Evolutionary conservation across 179 eudicot species (phyloP).

Genomic region (Camellia oleifera): DNA sequence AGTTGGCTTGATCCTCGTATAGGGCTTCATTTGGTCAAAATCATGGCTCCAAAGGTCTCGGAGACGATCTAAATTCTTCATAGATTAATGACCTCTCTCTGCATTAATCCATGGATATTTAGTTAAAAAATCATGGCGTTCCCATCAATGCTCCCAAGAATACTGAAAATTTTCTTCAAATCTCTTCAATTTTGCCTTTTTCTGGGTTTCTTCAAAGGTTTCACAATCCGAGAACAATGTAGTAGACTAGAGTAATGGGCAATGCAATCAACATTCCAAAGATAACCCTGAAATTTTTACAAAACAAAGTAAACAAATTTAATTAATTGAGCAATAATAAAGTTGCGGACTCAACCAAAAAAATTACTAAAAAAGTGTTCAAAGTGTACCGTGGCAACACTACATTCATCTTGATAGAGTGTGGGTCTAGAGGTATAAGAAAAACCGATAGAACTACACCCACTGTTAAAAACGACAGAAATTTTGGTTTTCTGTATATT

Average conservation of each 20-base stretch:
- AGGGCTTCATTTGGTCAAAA: constrained; percentile 15
- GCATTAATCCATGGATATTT: neutral
- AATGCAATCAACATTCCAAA: constrained; percentile 91
- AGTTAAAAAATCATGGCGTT: neutral
- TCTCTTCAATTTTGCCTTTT: neutral
- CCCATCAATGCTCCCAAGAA: neutral
- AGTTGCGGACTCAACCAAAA: too few relatives aligned
- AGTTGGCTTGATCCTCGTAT: constrained; percentile 12
- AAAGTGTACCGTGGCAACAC: too few relatives aligned
- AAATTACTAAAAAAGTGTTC: too few relatives aligned
- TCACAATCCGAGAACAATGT: constrained; percentile 66
- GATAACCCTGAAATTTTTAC: constrained; percentile 57
- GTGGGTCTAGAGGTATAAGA: too few relatives aligned
- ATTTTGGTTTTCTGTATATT: too few relatives aligned
- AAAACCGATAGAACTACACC: too few relatives aligned
- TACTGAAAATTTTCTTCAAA: neutral
- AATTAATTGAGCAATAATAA: neutral
- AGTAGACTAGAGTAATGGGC: constrained; percentile 75
- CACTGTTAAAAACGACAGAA: too few relatives aligned
- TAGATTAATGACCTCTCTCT: neutral
- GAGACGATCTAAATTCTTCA: neutral
- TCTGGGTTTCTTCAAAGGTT: neutral
- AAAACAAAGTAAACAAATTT: neutral
- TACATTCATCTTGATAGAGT: too few relatives aligned
- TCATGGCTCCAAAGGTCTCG: constrained; percentile 17